Evolutionary conservation across 1,284 basidiomycete species (phyloP), one percentile per base, ranked within the genome.

Genomic region (Cutaneotrichosporon mucoides): DNA sequence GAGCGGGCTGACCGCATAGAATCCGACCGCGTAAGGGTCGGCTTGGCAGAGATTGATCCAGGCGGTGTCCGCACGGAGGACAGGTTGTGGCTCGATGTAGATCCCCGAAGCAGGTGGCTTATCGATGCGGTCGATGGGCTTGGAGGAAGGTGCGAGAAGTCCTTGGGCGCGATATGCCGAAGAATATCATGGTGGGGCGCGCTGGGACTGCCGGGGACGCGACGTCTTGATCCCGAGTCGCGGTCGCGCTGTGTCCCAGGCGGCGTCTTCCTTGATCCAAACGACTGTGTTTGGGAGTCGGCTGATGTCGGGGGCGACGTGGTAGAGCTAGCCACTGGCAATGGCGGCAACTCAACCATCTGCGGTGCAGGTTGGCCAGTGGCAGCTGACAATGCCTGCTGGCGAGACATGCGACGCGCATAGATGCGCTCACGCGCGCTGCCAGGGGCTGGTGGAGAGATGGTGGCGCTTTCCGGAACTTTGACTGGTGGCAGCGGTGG

Each of bases 81-180:
- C 47, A 78, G 68, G 55, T 74, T 76, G 50, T 68, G 66, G 33
- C 69, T 66, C 2, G 76, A 77, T 0, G 81, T 77, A 9, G 83
- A 81, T 61, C 85, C 84, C 48, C 84, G 83, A 60, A 92, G 78
- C 69, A 92, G 87, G 63, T 90, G 88, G 64, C 90, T 88, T 61
- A 92, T 90, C 1, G 89, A 89, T 2, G 88, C 76, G 4, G 88
- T 86, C 2, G 90, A 90, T 7, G 92, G 90, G 12, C 90, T 92
- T 6, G 90, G 89, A 8, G 90, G 90, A 3, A 93, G 81, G 72
- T 91, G 89, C 0, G 90, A 91, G 76, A 90, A 92, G 74, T 92
- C 90, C n/a, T 74, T 72, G 3, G 76, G 72, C 0, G 76, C 73
- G 41, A 80, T 76, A 42, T 79, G 76, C 47, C 74, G 73, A 12